Evolutionary conservation across 805 yeast species (phyloP), one percentile per base, ranked within the genome.

Genomic region (Saturnispora mendoncae): DNA sequence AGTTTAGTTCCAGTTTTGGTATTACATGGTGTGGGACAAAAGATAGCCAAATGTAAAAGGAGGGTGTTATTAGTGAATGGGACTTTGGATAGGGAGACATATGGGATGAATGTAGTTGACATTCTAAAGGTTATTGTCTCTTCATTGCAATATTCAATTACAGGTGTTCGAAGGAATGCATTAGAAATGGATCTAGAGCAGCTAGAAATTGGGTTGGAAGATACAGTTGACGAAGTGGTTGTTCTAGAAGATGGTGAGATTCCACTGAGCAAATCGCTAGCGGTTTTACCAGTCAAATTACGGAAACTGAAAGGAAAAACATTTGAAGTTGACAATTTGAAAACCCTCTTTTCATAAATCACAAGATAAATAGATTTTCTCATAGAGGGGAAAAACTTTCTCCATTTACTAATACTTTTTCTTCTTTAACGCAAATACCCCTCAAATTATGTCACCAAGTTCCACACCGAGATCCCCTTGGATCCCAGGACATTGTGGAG

Each of bases 1-100:
- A 84, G 95, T 38, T 76, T 83, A 6, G 62, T 86, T 3, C 97
- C 97, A 0, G 78, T 86, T 0, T 61, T 86, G 6, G 71, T 85
- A 7, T 63, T 85, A 3, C 75, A 75, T 39, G 94, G 94, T 2
- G 69, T 84, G 6, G 88, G 88, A 0, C 69, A 69, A 27, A 78
- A 86, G 0, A 72, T 84, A 20, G 7, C 21, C 6, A 36, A 34
- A 1, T 23, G 39, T 6, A 65, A 64, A 45, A 67, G 66, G 41
- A 77, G 79, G 52, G 67, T 87, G 5, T 56, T 87, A 13, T 57
- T 88, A 9, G 58, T 87, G 23, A 88, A 88, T 58, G 92, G 94
- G 4, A 64, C 74, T 26, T 61, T 62, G 38, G 97, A 88, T 55
- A 67, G 96, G 44, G 97, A 88, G 56, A 86, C 96, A 0, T 66